These are phyloP conservation scores for Lineolata rhizophorae DNA, from an alignment of 495 filamentous ascomycete genomes.

Conservation along the genomic window DNA sequence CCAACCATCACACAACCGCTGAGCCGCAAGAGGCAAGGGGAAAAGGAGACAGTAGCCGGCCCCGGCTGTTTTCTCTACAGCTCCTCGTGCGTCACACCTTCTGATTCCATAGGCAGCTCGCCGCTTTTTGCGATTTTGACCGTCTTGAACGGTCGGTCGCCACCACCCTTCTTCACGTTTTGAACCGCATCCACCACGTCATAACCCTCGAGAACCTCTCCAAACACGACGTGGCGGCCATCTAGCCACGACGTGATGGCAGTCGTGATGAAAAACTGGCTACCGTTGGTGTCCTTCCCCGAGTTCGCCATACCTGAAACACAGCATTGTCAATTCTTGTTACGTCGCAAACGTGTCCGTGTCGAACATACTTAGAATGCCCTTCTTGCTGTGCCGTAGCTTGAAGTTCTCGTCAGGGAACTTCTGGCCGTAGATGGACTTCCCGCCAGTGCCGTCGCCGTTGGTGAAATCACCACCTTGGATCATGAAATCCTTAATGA, in stretches of 20 bases:
- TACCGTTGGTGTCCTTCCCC: constrained; percentile 94
- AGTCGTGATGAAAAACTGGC: constrained; percentile 83
- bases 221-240: constrained; percentile 66
- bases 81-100: constrained; percentile 90
- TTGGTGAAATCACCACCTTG: constrained; percentile 98
- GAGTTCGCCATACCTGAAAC: constrained; percentile 76
- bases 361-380: constrained; percentile 31
- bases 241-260: constrained; percentile 52
- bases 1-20: no score
- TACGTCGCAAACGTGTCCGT: no score
- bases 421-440: constrained; percentile 91
- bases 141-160: constrained; percentile 50
- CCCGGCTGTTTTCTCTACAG: constrained; percentile 32
- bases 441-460: constrained; percentile 84
- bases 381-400: constrained; percentile 61
- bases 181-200: constrained; percentile 81
- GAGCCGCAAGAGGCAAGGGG: constrained; percentile 8
- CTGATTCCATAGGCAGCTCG: constrained; percentile 64
- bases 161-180: constrained; percentile 41
- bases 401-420: constrained; percentile 99
- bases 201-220: constrained; percentile 40
- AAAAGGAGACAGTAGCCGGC: constrained; percentile 1
- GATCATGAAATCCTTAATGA: constrained; percentile 98
- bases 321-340: no score
- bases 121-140: constrained; percentile 91